phyloP scores from a whole-genome alignment of 495 filamentous ascomycete species.

The Mytilinidion resinicola region DNA sequence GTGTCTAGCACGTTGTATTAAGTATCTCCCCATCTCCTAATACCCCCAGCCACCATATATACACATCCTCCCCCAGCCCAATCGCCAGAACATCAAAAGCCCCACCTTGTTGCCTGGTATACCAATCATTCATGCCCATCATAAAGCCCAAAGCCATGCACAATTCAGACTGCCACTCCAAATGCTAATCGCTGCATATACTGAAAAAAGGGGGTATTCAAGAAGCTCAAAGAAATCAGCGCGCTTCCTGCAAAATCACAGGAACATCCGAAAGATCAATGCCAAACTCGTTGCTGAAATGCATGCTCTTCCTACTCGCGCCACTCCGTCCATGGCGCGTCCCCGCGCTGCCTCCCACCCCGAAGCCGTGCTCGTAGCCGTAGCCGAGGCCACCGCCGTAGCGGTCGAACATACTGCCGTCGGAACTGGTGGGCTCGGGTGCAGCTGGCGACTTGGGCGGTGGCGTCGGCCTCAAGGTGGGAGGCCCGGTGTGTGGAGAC shows the following conservation, averaged over 20 bases:
- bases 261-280: slow-evolving; percentile 26
- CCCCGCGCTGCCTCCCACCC: slow-evolving; percentile 39
- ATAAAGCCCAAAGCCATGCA: too few species aligned
- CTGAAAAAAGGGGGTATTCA: background rate
- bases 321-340: slow-evolving; percentile 32
- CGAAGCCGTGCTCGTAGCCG: slow-evolving; percentile 39
- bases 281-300: slow-evolving; percentile 35
- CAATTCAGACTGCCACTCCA: too few species aligned
- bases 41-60: too few species aligned
- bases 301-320: slow-evolving; percentile 39
- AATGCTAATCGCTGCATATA: background rate
- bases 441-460: background rate
- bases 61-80: too few species aligned
- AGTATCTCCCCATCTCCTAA: too few species aligned
- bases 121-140: too few species aligned
- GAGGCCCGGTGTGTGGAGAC: background rate
- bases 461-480: background rate
- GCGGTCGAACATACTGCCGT: slow-evolving; percentile 28
- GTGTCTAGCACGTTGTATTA: too few species aligned
- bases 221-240: background rate
- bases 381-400: slow-evolving; percentile 42
- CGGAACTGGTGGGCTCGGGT: background rate
- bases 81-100: too few species aligned
- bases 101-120: too few species aligned
- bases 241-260: slow-evolving; percentile 15